These are phyloP conservation scores for Jaltomata sinuosa DNA, from an alignment of 257 asterid species.

Conservation along the genomic window DNA sequence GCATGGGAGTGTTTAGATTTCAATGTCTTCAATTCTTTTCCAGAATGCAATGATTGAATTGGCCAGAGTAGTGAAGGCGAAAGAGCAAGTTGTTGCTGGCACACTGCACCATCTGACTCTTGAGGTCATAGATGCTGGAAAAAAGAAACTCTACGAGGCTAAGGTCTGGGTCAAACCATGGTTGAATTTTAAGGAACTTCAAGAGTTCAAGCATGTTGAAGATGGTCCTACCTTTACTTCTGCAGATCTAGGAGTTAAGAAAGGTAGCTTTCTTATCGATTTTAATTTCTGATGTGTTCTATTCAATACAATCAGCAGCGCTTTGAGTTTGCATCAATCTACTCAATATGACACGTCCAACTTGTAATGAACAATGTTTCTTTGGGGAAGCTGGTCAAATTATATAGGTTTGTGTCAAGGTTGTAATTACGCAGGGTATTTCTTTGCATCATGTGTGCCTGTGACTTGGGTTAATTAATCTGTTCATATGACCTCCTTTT, in stretches of 20 bases:
- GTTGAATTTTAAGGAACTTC: conserved; percentile 74
- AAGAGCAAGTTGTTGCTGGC: conserved; percentile 79
- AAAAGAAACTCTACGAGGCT: conserved; percentile 64
- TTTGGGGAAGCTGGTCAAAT: neutral
- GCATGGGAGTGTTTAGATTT: neutral
- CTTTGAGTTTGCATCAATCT: neutral
- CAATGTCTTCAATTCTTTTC: neutral
- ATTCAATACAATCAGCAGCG: neutral
- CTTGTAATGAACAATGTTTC: neutral
- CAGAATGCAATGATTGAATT: conserved; percentile 71
- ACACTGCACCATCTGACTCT: conserved; percentile 71
- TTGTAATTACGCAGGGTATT: neutral
- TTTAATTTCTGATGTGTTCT: neutral
- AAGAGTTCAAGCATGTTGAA: conserved; percentile 62
- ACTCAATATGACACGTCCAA: neutral
- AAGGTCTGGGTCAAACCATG: conserved; percentile 95
- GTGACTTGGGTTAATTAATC: neutral
- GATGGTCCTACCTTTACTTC: conserved; percentile 53
- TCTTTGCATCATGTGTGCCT: neutral
- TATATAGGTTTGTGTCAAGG: neutral
- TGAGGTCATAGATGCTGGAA: conserved; percentile 74
- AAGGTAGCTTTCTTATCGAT: conserved; percentile 30
- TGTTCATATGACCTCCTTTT: neutral
- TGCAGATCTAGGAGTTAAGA: conserved; percentile 68
- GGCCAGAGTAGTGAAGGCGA: conserved; percentile 68